These are phyloP conservation scores for Scleromitrula shiraiana DNA, from an alignment of 2,329 filamentous ascomycete genomes.

Conservation along the genomic window DNA sequence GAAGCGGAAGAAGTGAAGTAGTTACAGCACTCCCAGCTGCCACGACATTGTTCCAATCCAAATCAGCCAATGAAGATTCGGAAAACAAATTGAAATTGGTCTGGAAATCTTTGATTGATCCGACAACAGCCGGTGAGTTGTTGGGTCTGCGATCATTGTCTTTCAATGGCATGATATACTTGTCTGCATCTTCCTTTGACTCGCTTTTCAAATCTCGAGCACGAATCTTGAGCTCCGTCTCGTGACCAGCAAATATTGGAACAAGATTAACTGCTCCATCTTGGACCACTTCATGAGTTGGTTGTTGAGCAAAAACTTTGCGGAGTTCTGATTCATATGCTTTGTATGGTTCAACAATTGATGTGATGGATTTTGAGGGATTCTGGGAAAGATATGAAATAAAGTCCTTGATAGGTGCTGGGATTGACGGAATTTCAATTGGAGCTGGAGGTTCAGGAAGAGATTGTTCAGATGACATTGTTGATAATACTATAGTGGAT, in stretches of 20 bases:
- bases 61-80: constrained; percentile 64
- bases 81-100: constrained; percentile 77
- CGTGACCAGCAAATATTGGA: constrained; percentile 54
- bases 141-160: constrained; percentile 51
- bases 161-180: constrained; percentile 62
- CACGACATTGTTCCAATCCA: constrained; percentile 78
- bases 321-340: constrained; percentile 59
- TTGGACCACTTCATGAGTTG: constrained; percentile 47
- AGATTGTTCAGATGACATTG: neutral
- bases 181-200: constrained; percentile 50
- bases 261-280: constrained; percentile 55
- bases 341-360: constrained; percentile 59
- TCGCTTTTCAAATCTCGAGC: constrained; percentile 53
- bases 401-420: constrained; percentile 24
- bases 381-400: constrained; percentile 46
- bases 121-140: constrained; percentile 60
- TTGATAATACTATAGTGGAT: neutral
- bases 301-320: constrained; percentile 61
- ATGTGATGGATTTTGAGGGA: constrained; percentile 42
- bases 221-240: constrained; percentile 50
- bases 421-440: constrained; percentile 23
- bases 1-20: constrained; percentile 68
- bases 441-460: constrained; percentile 1
- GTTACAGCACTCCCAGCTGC: constrained; percentile 75
- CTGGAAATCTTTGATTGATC: constrained; percentile 61